A percentile compares a stretch with the other conserved stretches of the same genome.
These are phyloP conservation scores for Bombardia bombarda DNA, from an alignment of 495 filamentous ascomycete species.

Conservation along the genomic window DNA sequence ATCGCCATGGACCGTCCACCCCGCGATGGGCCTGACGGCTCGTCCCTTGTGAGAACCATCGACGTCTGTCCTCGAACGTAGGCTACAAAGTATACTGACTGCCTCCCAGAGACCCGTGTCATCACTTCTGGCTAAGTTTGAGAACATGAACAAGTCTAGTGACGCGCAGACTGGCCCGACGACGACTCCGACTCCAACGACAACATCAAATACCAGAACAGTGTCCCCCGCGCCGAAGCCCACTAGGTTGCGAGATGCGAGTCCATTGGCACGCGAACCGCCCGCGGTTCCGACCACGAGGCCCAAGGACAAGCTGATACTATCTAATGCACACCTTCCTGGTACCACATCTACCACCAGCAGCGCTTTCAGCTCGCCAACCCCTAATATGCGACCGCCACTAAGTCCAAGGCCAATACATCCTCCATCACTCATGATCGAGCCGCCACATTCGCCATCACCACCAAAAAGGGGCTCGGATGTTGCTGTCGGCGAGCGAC, in stretches of 20 bases:
- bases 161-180: slow-evolving; percentile 21
- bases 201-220: too few species aligned
- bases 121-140: slow-evolving; percentile 85
- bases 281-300: slow-evolving; percentile 44
- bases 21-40: slow-evolving; percentile 45
- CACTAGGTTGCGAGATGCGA: slow-evolving; percentile 38
- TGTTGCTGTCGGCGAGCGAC: slow-evolving; percentile 27
- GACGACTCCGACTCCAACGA: slow-evolving; percentile 23
- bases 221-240: slow-evolving; percentile 29
- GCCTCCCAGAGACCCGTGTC: slow-evolving; percentile 65
- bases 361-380: slow-evolving; percentile 19
- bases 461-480: slow-evolving; percentile 49
- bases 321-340: slow-evolving; percentile 14
- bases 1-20: slow-evolving; percentile 33
- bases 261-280: slow-evolving; percentile 38
- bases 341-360: slow-evolving; percentile 12
- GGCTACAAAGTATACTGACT: slow-evolving; percentile 12
- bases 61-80: neutral
- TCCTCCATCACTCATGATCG: slow-evolving; percentile 61
- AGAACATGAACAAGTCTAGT: slow-evolving; percentile 63
- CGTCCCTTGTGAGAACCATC: slow-evolving; percentile 46
- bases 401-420: slow-evolving; percentile 46
- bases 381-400: slow-evolving; percentile 21
- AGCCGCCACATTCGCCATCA: slow-evolving; percentile 73
- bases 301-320: slow-evolving; percentile 25